Percentiles rank a stretch among this genome's conserved stretches.
Evolutionary conservation across 2,329 filamentous ascomycete species (phyloP).

Genomic region (Aspergillus fumigatus): DNA sequence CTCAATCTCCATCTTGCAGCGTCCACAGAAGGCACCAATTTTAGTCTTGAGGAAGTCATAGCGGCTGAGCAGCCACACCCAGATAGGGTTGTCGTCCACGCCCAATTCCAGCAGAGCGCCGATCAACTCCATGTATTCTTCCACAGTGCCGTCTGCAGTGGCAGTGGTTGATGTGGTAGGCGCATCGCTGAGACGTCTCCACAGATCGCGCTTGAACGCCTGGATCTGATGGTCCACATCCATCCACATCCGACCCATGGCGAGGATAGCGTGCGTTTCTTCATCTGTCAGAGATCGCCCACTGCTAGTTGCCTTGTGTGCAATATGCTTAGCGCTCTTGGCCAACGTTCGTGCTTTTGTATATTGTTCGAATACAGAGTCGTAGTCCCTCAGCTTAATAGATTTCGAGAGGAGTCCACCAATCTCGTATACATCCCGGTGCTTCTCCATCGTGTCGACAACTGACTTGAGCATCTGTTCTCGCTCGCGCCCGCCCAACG

Average conservation of each 20-base stretch:
- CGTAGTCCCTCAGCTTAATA: conserved; percentile 88
- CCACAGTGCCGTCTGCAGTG: conserved; percentile 53
- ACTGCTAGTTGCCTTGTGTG: conserved; percentile 51
- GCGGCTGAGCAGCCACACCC: conserved; percentile 87
- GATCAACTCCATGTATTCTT: conserved; percentile 91
- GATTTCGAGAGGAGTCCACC: conserved; percentile 72
- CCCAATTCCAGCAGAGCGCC: conserved; percentile 85
- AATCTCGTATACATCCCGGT: conserved; percentile 77
- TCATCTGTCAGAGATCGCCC: conserved; percentile 62
- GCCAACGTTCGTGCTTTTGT: conserved; percentile 75
- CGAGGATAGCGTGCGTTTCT: conserved; percentile 78
- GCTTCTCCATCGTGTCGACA: conserved; percentile 68
- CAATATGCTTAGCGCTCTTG: conserved; percentile 69
- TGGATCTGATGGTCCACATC: conserved; percentile 87
- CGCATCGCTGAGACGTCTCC: conserved; percentile 70
- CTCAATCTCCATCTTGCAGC: conserved; percentile 89
- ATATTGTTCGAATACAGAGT: conserved; percentile 81
- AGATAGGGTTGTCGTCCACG: conserved; percentile 93
- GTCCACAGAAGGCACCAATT: conserved; percentile 73
- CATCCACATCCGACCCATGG: conserved; percentile 91
- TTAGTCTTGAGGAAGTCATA: conserved; percentile 86
- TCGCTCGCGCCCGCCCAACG: conserved; percentile 82
- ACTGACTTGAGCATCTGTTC: conserved; percentile 81
- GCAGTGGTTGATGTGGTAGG: conserved; percentile 53
- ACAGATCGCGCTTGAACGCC: conserved; percentile 81